phyloP scores from a whole-genome alignment of 768 basidiomycete genomes.

The Phaeolepiota aurea region DNA sequence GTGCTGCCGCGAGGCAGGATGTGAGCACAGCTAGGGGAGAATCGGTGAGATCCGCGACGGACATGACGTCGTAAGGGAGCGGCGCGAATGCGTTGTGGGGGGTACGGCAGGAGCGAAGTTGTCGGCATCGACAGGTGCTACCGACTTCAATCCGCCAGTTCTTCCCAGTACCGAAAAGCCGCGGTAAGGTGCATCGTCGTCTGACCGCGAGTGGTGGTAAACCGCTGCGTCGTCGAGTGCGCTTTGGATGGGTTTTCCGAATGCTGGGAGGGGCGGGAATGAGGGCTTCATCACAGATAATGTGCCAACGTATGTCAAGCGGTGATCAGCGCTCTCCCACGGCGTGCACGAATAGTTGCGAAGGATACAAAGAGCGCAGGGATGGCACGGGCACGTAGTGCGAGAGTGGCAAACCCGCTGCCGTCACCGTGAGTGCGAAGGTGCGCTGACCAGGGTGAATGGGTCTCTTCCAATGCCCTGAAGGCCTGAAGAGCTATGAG shows the following conservation, averaged over 20 bases:
- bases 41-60: conserved; percentile 22
- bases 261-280: conserved; percentile 27
- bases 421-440: conserved; percentile 25
- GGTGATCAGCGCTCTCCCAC: conserved; percentile 25
- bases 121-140: conserved; percentile 16
- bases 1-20: conserved; percentile 10
- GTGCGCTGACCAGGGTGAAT: conserved; percentile 24
- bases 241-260: conserved; percentile 13
- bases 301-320: conserved; percentile 35
- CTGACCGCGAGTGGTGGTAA: conserved; percentile 1
- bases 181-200: conserved; percentile 8
- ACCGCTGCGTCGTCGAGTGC: conserved; percentile 1
- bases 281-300: no score
- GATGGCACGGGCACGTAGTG: conserved; percentile 25
- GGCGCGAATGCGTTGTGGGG: conserved; percentile 31
- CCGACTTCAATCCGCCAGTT: conserved; percentile 18
- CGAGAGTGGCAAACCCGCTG: conserved; percentile 24
- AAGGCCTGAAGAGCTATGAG: no score
- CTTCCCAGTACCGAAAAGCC: conserved; percentile 21
- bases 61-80: conserved; percentile 29
- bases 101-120: conserved; percentile 16
- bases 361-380: conserved; percentile 25
- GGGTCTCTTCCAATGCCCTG: no score
- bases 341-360: conserved; percentile 23
- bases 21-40: conserved; percentile 19